Percentiles rank a stretch among this genome's conserved stretches.
Evolutionary conservation across 176 grass and related monocot species (phyloP).

Genomic region (Eragrostis nindensis): DNA sequence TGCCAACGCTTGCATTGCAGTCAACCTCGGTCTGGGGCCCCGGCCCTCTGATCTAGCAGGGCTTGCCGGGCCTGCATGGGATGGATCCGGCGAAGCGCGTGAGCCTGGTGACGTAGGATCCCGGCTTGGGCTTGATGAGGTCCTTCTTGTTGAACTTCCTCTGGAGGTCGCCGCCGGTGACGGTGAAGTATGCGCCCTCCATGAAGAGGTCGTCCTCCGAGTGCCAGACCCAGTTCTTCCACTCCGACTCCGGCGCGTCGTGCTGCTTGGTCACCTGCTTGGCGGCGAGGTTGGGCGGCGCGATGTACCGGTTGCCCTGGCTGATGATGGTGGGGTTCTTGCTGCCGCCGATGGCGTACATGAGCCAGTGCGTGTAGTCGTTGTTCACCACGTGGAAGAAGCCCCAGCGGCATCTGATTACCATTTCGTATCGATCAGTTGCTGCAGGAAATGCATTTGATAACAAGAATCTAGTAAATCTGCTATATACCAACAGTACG

Average conservation of each 20-base stretch:
- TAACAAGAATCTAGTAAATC: too few relatives aligned
- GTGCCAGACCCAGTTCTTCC: slow-evolving; percentile 85
- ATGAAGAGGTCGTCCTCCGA: slow-evolving; percentile 71
- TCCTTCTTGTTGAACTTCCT: slow-evolving; percentile 43
- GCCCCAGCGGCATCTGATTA: slow-evolving; percentile 73
- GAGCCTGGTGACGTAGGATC: slow-evolving; percentile 67
- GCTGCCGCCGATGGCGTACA: slow-evolving; percentile 92
- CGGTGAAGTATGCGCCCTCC: slow-evolving; percentile 63
- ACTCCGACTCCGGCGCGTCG: slow-evolving; percentile 45
- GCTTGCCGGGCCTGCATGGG: slow-evolving; percentile 49
- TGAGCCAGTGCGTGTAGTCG: slow-evolving; percentile 91
- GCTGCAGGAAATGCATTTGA: too few relatives aligned
- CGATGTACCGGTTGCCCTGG: slow-evolving; percentile 87
- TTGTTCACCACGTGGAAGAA: slow-evolving; percentile 97
- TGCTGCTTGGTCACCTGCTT: slow-evolving; percentile 79
- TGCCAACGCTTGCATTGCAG: neutral
- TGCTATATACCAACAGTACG: too few relatives aligned
- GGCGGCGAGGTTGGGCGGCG: slow-evolving; percentile 63
- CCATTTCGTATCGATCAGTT: neutral
- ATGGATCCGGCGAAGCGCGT: slow-evolving; percentile 64
- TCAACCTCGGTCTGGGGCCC: too few relatives aligned
- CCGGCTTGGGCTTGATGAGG: slow-evolving; percentile 64
- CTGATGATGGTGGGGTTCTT: slow-evolving; percentile 82
- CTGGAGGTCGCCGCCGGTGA: slow-evolving; percentile 44
- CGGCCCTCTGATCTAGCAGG: slow-evolving; percentile 47